Conservation (phyloP, 257 asterid species). For the Asclepias syriaca region DNA sequence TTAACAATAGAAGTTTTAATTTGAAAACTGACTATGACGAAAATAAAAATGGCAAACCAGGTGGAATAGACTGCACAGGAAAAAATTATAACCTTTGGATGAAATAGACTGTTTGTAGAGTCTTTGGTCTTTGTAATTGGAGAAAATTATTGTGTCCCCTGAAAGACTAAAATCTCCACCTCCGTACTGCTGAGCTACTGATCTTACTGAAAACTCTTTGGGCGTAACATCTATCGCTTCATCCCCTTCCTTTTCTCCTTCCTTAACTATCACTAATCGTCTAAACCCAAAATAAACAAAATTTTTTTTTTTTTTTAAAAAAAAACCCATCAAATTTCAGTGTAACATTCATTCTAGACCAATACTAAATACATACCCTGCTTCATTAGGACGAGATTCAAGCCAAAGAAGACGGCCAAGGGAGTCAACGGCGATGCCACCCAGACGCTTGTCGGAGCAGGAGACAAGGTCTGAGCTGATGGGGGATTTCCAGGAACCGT, state of each 20-base stretch:
- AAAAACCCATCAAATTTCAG: neutral
- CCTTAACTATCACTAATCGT: slow-evolving; percentile 74
- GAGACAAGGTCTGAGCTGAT: slow-evolving; percentile 80
- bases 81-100: slow-evolving; percentile 42
- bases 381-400: slow-evolving; percentile 78
- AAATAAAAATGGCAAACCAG: neutral
- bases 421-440: slow-evolving; percentile 62
- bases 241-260: slow-evolving; percentile 48
- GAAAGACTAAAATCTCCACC: slow-evolving; percentile 75
- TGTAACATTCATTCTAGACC: neutral
- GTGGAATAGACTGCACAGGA: neutral
- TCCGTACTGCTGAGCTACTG: slow-evolving; percentile 86
- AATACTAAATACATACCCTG: slow-evolving; percentile 42
- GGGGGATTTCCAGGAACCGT: slow-evolving; percentile 94
- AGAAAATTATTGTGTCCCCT: slow-evolving; percentile 59
- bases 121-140: slow-evolving; percentile 86
- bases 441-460: slow-evolving; percentile 65
- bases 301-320: neutral
- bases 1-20: neutral
- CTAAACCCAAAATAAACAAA: slow-evolving; percentile 32
- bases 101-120: slow-evolving; percentile 65
- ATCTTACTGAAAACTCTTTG: slow-evolving; percentile 76
- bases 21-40: neutral
- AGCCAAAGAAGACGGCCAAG: slow-evolving; percentile 66
- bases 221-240: slow-evolving; percentile 62